Base-by-base conservation (phyloP, 2,329 filamentous ascomycete species). In the Atkinsonella texensis region DNA sequence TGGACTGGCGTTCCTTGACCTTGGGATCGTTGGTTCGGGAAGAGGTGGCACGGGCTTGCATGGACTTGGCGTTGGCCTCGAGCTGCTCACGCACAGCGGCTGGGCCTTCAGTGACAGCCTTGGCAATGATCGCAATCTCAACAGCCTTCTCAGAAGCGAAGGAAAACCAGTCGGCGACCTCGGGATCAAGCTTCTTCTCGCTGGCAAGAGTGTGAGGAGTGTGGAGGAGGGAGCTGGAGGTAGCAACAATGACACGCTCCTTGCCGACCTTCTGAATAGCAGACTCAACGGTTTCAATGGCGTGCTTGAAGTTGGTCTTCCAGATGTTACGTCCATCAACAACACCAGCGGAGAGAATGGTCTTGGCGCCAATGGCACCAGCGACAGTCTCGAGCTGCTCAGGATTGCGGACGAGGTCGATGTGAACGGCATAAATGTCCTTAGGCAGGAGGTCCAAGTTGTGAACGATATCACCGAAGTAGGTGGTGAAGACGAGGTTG, bases 321-420 rank as follows among this genome's bases (percentile, higher is more conserved):
- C 93, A 98, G 80, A 98, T 97, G 82, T 98, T 98, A 66, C 93
- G 89, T 65, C 93, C 93, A 65, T 98, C 90, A 60, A 98, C 93
- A 63, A 98, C 87, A 88, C 93, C 93, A 59, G 84, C 86, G 60
- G 93, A 98, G 60, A 98, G 84, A 62, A 89, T 73, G 69, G 95
- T 94, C 70, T 89, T 89, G 69, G 88, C 74, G 69, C 89, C 89
- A 59, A 98, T 83, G 65, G 89, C 84, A 65, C 76, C 78, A 62
- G 89, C 71, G 64, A 98, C 89, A 59, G 85, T 81, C 56, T 93
- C 83, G 58, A 98, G 85, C 79, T 98, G 93, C 80, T 97, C 91
- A 52, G 93, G 93, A 81, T 96, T 91, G 70, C 93, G 89, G 73
- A 97, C 93, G 60, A 97, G 85, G 73, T 98, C 93, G 60, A 97